A percentile compares a stretch with the other conserved stretches of the same genome.
Conservation (phyloP, 768 basidiomycete genomes). For the Boletellus sp. region DNA sequence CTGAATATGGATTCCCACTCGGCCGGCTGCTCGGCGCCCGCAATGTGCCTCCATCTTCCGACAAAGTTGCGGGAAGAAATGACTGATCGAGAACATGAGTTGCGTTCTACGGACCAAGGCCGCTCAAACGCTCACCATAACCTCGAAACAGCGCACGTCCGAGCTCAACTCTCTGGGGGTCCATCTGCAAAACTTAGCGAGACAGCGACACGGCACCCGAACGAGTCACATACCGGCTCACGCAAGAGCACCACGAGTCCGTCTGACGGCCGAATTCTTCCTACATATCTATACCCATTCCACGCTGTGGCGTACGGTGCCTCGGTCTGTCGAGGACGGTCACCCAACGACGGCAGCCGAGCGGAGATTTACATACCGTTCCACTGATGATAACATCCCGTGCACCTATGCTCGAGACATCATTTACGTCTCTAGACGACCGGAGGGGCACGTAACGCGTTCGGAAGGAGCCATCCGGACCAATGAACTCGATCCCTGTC, state of each 20-base stretch:
- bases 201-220: not conserved
- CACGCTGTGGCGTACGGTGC: constrained; percentile 47
- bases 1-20: constrained; percentile 54
- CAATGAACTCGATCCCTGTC: constrained; percentile 30
- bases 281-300: constrained; percentile 54
- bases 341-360: not conserved
- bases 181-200: constrained; percentile 17
- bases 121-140: constrained; percentile 35
- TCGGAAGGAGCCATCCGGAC: constrained; percentile 35
- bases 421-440: constrained; percentile 10
- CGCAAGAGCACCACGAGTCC: constrained; percentile 54
- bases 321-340: constrained; percentile 38
- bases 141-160: constrained; percentile 45
- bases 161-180: constrained; percentile 24
- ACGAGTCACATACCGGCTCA: constrained; percentile 42
- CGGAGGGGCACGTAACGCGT: constrained; percentile 38
- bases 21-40: constrained; percentile 32
- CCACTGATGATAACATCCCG: constrained; percentile 54
- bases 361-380: constrained; percentile 34
- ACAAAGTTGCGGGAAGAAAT: constrained; percentile 50
- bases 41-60: constrained; percentile 42
- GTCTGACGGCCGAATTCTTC: constrained; percentile 56
- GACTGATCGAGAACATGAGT: constrained; percentile 33
- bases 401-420: constrained; percentile 17
- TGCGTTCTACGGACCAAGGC: not conserved